Base-by-base conservation (phyloP, 164 flowering plant genomes). In the Kalanchoe fedtschenkoi region DNA sequence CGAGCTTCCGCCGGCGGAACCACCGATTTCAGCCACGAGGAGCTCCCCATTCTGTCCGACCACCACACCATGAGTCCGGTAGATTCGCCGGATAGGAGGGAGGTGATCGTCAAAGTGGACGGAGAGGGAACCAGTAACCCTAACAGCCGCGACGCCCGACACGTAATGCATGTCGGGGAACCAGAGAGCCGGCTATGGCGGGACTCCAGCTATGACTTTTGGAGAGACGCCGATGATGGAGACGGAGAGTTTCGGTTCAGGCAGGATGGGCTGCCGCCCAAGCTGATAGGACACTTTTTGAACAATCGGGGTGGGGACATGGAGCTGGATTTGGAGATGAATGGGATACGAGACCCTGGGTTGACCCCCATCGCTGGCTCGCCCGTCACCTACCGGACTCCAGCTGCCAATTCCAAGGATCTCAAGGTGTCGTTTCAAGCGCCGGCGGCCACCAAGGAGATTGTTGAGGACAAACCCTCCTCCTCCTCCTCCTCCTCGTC, bases 91-190 rank as follows among this genome's bases (percentile, higher is more conserved):
- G 69, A 62, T 29, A 57, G 63, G 39, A 5, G 64, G 10, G 75
- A 78, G 29, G 62, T 78, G 22, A 59, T 71, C 28, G 63, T 78
- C 32, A 76, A 73, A 22, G 65, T 78, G 30, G 80, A 78, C 61
- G 68, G 26, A 51, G 56, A 51, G 26, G 56, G 56, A 13, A 29
- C 32, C 30, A 47, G 22, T n/a, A n/a, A n/a, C 26, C 22, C 24
- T 37, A 37, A 5, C 39, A 15, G 39, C 39, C 14, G 24, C 3
- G 24, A 19, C 2, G 21, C 6, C 7, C 17, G 32, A 5, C 10
- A 51, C 32, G 30, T 24, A 17, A 51, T 51, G 56, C 56, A 26
- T 1, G 56, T 51, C 16, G 54, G 56, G 14, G 56, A 51, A 26
- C 13, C 17, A 51, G 17, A 17, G 32, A 51, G 15, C 28, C 32